phyloP scores from a whole-genome alignment of 2,329 filamentous ascomycete species.

The Ophiocordyceps camponoti-floridani region DNA sequence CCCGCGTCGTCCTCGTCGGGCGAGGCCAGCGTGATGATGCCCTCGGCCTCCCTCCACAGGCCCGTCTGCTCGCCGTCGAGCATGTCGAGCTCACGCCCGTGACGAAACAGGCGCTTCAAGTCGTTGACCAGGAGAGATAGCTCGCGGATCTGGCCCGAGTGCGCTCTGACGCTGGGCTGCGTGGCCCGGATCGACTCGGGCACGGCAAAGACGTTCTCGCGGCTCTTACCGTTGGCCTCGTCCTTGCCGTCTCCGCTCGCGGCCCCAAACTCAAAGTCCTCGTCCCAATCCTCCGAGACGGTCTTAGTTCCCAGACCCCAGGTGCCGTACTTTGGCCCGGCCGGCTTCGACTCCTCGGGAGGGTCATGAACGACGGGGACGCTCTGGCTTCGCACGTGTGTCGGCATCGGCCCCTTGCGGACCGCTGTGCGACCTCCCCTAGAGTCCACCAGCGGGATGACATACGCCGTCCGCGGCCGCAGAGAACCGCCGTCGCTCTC shows the following conservation, averaged over 20 bases:
- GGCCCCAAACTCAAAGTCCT: constrained; percentile 63
- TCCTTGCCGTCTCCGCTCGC: constrained; percentile 26
- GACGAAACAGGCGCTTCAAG: constrained; percentile 56
- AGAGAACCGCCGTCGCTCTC: constrained; percentile 38
- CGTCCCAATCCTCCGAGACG: constrained; percentile 75
- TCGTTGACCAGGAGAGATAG: constrained; percentile 69
- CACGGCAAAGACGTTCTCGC: constrained; percentile 22
- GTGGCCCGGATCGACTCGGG: constrained; percentile 65
- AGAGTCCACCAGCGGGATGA: constrained; percentile 53
- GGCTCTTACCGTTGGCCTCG: constrained; percentile 16
- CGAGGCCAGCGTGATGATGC: constrained; percentile 70
- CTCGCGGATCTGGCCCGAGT: constrained; percentile 70
- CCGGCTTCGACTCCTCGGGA: constrained; percentile 32
- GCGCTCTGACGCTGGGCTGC: constrained; percentile 65
- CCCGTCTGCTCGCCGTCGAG: constrained; percentile 37
- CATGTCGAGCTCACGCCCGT: constrained; percentile 51
- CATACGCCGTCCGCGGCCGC: constrained; percentile 58
- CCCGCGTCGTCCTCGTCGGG: constrained; percentile 38
- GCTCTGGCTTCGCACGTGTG: constrained; percentile 65
- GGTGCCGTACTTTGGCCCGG: constrained; percentile 58
- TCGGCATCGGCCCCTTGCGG: constrained; percentile 48
- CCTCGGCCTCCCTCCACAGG: constrained; percentile 68
- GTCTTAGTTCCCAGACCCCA: constrained; percentile 69
- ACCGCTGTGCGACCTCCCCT: constrained; percentile 50
- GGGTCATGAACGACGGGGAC: constrained; percentile 54